Base-by-base conservation (phyloP, 2,329 filamentous ascomycete genomes). In the Colletotrichum sidae region DNA sequence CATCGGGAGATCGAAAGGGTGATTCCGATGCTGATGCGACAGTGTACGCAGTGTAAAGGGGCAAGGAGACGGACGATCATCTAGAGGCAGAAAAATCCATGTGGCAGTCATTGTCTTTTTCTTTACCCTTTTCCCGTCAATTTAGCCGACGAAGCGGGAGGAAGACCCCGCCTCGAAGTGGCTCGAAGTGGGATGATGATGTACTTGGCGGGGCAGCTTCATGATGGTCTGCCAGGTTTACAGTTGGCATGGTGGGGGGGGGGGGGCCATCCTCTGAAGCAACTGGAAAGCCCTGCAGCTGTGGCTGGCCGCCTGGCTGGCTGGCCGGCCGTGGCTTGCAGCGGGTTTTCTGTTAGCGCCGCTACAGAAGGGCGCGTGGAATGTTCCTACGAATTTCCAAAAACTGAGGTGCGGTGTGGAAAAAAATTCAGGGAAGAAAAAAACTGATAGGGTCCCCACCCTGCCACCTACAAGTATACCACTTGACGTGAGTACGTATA, bases 161-260 rank as follows among this genome's bases (percentile, higher is more conserved):
- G 46, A 42, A 41, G 55, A 64, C 58, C 58, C 63, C 58, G 63
- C 52, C 42, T 37, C 41, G n/a, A 58, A 42, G 63, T 66, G 59
- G 63, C 42, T 37, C 41, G n/a, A 58, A 42, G 63, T 66, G 59
- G 63, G 59, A 57, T 63, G 63, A 65, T 56, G 58, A 66, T 63
- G 63, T 52, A 57, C 42, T 53, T 51, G 42, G 63, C 53, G 58
- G 63, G 63, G 63, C 58, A 57, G 7, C 13, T 51, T 11, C 38
- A 35, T 41, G 11, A 50, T 42, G 35, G 51, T 25, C 57, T 61
- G 45, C 62, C 62, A 55, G 51, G 41, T 55, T 56, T 46, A 46
- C 51, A 25, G 17, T 44, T 55, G 39, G 34, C 17, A 46, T 13
- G 49, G 47, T 60, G 60, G 60, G 37, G 37, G 60, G 60, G 37